Conservation (phyloP, 768 basidiomycete genomes). For the Auricularia heimuer region DNA sequence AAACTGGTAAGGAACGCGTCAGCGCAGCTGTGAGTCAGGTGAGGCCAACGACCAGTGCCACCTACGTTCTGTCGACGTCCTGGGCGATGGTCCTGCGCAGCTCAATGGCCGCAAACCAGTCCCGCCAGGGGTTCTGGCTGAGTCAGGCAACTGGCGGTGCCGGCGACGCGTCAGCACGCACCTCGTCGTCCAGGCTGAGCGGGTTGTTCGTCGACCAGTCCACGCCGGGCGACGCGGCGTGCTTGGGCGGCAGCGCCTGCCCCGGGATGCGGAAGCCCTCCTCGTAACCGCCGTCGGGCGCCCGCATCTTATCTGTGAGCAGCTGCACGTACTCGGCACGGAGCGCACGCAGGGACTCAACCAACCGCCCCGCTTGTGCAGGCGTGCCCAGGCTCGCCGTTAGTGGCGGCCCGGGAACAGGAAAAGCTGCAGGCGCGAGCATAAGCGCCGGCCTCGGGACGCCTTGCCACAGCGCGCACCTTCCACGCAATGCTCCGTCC, state of each 20-base stretch:
- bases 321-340: slow-evolving; percentile 49
- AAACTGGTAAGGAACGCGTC: slow-evolving; percentile 42
- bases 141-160: background rate
- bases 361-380: background rate
- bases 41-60: slow-evolving; percentile 8
- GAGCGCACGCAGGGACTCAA: slow-evolving; percentile 31
- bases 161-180: slow-evolving; percentile 19
- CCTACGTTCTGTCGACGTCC: slow-evolving; percentile 93
- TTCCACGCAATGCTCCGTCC: slow-evolving; percentile 87
- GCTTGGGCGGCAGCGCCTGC: slow-evolving; percentile 24
- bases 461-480: slow-evolving; percentile 29
- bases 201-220: slow-evolving; percentile 72
- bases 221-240: slow-evolving; percentile 14
- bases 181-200: slow-evolving; percentile 68
- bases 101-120: slow-evolving; percentile 86
- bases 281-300: slow-evolving; percentile 81
- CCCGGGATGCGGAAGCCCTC: slow-evolving; percentile 54
- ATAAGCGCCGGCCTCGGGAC: slow-evolving; percentile 7
- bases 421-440: slow-evolving; percentile 45
- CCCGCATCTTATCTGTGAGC: slow-evolving; percentile 60
- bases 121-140: slow-evolving; percentile 83
- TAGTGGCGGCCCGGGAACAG: slow-evolving; percentile 56
- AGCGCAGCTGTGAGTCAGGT: background rate
- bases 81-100: slow-evolving; percentile 81
- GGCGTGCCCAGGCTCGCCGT: background rate